Base-by-base conservation (phyloP, 805 yeast species). In the Candida ortonii region DNA sequence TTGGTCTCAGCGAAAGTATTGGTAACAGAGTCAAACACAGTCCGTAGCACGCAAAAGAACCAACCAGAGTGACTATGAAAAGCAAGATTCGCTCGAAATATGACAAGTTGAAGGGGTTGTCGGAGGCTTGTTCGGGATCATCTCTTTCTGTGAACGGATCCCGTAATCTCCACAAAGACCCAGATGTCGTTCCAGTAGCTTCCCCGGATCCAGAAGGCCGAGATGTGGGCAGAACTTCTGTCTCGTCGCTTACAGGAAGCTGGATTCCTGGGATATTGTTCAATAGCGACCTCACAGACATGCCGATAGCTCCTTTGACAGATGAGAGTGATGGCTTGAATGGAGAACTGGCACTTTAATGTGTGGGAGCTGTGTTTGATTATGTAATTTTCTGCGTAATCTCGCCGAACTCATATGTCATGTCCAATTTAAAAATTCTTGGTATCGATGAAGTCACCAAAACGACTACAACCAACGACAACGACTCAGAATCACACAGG, bases 21-120 rank as follows among this genome's bases (percentile, higher is more conserved):
- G 96, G 96, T 56, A 89, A 77, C 47, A 89, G 61, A 34, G 84
- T 74, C 47, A 87, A 73, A 50, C 95, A 82, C 16, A 87, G 59
- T 12, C 76, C 68, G 57, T 85, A 88, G 52, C 95, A 85, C 1
- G 80, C 74, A n/a, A 70, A 61, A 0, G 95, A 72, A 0, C 87
- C 90, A 0, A 72, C 65, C 5, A 89, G 60, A 46, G 94, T 85
- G 30, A 82, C 77, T 6, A 76, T 73, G 54, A 89, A 89, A 6
- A 90, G 77, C 20, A 86, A 57, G 21, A 87, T 61, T 28, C 93
- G 62, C 54, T 89, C 96, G 57, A 86, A 73, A 43, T 90, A 65
- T 12, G 88, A 74, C 17, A 81, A 51, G 31, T 64, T 65, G 49
- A 80, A 79, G 9, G 39, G 33, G 28, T 38, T 28, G 23, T 36